These are phyloP conservation scores for Williopsis jadinii DNA, from an alignment of 1,139 yeast species.

Conservation along the genomic window DNA sequence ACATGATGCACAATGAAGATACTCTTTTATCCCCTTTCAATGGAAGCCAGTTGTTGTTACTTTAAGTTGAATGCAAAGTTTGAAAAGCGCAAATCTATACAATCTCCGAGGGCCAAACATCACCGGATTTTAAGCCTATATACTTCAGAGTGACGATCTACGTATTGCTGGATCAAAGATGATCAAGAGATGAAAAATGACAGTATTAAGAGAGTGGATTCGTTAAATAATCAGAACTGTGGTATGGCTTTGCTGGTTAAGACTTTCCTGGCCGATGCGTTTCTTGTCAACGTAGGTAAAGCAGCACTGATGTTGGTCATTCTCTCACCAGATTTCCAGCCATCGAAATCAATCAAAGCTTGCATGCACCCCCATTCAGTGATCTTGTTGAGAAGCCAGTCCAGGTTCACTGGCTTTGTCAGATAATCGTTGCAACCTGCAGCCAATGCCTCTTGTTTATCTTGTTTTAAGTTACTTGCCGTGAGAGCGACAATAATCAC, in stretches of 20 bases:
- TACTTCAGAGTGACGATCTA: too few species aligned
- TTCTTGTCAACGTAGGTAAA: slow-evolving; percentile 12
- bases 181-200: background rate
- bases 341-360: slow-evolving; percentile 92
- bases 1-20: slow-evolving; percentile 18
- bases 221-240: background rate
- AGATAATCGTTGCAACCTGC: slow-evolving; percentile 97
- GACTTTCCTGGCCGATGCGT: slow-evolving; percentile 10
- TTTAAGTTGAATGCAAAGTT: too few species aligned
- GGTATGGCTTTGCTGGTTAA: background rate
- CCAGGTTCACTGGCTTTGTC: slow-evolving; percentile 94
- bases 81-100: background rate
- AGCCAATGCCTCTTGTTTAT: slow-evolving; percentile 82
- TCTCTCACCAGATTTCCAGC: slow-evolving; percentile 59
- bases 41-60: too few species aligned
- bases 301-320: slow-evolving; percentile 22
- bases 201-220: background rate
- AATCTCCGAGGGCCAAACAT: background rate
- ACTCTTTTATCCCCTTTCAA: too few species aligned
- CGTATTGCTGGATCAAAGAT: too few species aligned
- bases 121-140: too few species aligned
- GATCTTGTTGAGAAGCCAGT: slow-evolving; percentile 89
- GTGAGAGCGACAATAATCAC: slow-evolving; percentile 95
- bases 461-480: slow-evolving; percentile 84
- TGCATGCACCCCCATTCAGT: slow-evolving; percentile 99